A percentile compares a stretch with the other conserved stretches of the same genome.
Conservation (phyloP, 768 basidiomycete species). For the Candolleomyces efflorescens region DNA sequence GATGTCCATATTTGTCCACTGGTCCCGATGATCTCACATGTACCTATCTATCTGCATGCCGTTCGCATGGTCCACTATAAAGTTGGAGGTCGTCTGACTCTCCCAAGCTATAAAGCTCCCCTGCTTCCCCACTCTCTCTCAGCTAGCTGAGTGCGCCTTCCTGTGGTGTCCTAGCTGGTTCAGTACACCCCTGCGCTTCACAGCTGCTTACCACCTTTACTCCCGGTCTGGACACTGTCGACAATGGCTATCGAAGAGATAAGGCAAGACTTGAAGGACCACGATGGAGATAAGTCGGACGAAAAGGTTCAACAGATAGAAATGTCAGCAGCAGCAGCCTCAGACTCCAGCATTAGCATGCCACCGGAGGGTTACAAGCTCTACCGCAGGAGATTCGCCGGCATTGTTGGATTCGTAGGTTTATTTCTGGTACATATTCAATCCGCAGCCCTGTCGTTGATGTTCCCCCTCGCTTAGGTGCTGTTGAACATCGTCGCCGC, state of each 20-base stretch:
- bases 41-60: background rate
- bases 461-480: constrained; percentile 34
- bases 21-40: background rate
- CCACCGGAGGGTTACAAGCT: constrained; percentile 42
- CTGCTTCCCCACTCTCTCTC: too few species aligned
- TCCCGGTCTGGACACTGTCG: too few species aligned
- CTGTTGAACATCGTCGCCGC: constrained; percentile 58
- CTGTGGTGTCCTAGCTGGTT: too few species aligned
- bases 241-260: too few species aligned
- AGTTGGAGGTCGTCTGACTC: background rate
- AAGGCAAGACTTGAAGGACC: too few species aligned
- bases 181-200: too few species aligned
- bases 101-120: too few species aligned
- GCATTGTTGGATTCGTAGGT: constrained; percentile 58
- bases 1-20: background rate
- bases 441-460: background rate
- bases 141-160: too few species aligned
- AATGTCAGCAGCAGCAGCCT: background rate
- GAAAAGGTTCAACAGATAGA: background rate
- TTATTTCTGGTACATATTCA: background rate
- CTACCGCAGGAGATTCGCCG: constrained; percentile 67
- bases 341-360: background rate
- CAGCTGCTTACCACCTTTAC: too few species aligned
- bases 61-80: background rate
- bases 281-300: background rate